Evolutionary conservation across 805 yeast genomes (phyloP).

Genomic region (Teunomyces lycoperdinae): DNA sequence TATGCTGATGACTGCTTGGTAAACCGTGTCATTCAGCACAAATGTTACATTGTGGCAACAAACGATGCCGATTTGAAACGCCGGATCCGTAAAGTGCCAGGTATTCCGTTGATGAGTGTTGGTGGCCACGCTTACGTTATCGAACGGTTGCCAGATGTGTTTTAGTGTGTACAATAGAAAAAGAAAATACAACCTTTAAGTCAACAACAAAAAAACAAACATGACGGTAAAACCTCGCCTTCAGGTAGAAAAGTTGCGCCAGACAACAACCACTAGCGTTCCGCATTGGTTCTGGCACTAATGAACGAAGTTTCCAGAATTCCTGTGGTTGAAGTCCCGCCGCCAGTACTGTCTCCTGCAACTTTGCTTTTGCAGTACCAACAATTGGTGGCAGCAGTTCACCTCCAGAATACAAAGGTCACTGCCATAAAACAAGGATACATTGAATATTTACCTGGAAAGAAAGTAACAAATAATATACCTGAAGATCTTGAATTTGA

Average conservation of each 20-base stretch:
- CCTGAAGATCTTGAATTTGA: not conserved
- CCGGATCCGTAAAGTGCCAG: conserved; percentile 93
- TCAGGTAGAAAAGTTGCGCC: not conserved
- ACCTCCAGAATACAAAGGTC: not conserved
- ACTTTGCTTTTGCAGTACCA: not conserved
- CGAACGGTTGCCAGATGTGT: conserved; percentile 94
- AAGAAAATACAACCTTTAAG: not conserved
- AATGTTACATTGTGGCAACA: conserved; percentile 95
- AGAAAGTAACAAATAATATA: no score
- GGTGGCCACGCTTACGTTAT: conserved; percentile 90
- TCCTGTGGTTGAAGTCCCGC: not conserved
- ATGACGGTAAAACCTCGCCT: not conserved
- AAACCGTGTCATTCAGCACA: conserved; percentile 89
- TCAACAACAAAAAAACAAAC: not conserved
- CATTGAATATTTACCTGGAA: no score
- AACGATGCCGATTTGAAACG: conserved; percentile 96
- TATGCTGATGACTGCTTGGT: conserved; percentile 98
- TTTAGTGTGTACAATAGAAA: conserved; percentile 29
- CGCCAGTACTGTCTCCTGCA: not conserved
- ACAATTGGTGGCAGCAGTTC: not conserved
- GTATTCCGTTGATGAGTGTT: conserved; percentile 95
- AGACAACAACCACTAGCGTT: not conserved
- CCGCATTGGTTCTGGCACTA: no score
- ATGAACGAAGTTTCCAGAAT: no score
- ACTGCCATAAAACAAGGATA: not conserved